phyloP scores from a whole-genome alignment of 2,329 filamentous ascomycete species.

The Hypomyces perniciosus region DNA sequence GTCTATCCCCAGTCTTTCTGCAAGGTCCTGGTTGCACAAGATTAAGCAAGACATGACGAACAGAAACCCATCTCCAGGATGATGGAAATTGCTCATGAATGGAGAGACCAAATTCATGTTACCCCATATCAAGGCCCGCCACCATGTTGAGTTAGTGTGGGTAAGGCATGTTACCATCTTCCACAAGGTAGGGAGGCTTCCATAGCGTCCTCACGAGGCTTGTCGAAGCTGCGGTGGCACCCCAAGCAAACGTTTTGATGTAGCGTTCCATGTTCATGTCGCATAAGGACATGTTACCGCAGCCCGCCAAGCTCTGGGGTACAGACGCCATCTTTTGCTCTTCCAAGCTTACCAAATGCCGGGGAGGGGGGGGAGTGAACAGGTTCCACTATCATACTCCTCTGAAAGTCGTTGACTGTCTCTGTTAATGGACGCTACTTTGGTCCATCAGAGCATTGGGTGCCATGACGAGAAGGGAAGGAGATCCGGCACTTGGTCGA shows the following conservation, averaged over 20 bases:
- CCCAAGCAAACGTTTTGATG: slow-evolving; percentile 7
- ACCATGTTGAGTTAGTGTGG: not conserved
- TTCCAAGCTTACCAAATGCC: slow-evolving; percentile 3
- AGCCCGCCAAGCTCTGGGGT: slow-evolving; percentile 9
- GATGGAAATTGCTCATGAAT: not conserved
- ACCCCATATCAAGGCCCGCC: not conserved
- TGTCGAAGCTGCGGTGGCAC: slow-evolving; percentile 13
- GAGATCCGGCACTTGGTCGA: not conserved
- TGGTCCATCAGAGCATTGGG: not conserved
- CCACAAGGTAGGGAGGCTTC: slow-evolving; percentile 1
- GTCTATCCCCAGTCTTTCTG: not conserved
- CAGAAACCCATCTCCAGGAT: slow-evolving; percentile 2
- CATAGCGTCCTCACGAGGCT: slow-evolving; percentile 17
- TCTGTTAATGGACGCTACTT: not conserved
- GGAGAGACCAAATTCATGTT: not conserved
- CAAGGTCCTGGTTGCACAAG: slow-evolving; percentile 2
- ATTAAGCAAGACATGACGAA: not conserved
- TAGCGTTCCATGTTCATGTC: slow-evolving; percentile 9
- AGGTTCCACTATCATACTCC: no score
- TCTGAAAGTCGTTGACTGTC: no score
- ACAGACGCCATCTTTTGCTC: slow-evolving; percentile 3
- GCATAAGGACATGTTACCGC: slow-evolving; percentile 7
- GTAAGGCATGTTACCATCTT: slow-evolving; percentile 3
- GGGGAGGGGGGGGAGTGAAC: not conserved
- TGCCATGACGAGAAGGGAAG: slow-evolving; percentile 14